Evolutionary conservation across 257 asterid genomes (phyloP).

Genomic region (Cordia subcordata): DNA sequence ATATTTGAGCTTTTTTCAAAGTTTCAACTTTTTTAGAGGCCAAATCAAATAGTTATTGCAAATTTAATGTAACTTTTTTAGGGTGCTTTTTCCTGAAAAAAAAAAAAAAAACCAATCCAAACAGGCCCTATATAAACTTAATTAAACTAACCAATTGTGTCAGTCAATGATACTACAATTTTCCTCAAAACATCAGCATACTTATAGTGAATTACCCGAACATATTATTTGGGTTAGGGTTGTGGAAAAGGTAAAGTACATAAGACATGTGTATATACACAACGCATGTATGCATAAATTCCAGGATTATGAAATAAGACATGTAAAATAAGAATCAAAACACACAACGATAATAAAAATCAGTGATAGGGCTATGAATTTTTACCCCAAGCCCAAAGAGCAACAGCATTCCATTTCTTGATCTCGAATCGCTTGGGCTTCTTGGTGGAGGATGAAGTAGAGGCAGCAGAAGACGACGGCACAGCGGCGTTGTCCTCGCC

Average conservation of each 20-base stretch:
- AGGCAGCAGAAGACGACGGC: conserved; percentile 37
- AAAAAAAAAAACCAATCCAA: too few relatives aligned
- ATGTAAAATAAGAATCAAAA: neutral
- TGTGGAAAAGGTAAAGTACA: too few relatives aligned
- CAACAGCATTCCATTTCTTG: conserved; percentile 90
- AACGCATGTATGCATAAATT: neutral
- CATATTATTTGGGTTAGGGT: neutral
- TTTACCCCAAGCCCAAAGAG: conserved; percentile 96
- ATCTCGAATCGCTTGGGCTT: conserved; percentile 76
- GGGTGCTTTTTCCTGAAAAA: too few relatives aligned
- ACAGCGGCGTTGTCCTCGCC: conserved; percentile 69
- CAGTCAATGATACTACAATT: neutral
- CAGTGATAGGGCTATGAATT: conserved; percentile 10
- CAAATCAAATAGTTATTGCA: too few relatives aligned
- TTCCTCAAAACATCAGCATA: neutral
- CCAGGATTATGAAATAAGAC: neutral
- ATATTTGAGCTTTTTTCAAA: too few relatives aligned
- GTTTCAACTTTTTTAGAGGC: too few relatives aligned
- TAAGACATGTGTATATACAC: too few relatives aligned
- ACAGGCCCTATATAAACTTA: too few relatives aligned
- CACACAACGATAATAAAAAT: too few relatives aligned
- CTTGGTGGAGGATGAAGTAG: conserved; percentile 40
- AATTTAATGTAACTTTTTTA: too few relatives aligned
- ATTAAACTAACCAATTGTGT: neutral
- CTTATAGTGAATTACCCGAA: neutral